Conservation (phyloP, 257 asterid genomes). For the Plantago ovata region DNA sequence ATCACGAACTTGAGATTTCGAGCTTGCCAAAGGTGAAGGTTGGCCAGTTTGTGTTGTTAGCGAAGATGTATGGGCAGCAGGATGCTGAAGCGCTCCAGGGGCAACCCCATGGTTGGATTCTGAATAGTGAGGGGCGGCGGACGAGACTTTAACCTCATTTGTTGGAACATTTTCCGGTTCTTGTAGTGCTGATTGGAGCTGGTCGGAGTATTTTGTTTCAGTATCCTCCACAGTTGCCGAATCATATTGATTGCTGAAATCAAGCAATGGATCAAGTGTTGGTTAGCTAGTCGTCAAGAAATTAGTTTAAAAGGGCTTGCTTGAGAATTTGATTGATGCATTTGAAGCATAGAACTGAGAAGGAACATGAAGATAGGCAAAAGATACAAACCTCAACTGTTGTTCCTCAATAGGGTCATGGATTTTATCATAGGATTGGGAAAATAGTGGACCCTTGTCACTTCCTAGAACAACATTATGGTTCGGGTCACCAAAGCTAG, state of each 20-base stretch:
- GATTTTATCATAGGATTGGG: slow-evolving; percentile 38
- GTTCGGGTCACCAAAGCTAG: slow-evolving; percentile 35
- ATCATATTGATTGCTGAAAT: slow-evolving; percentile 40
- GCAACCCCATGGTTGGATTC: slow-evolving; percentile 37
- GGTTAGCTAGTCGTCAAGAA: background rate
- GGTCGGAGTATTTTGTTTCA: slow-evolving; percentile 32
- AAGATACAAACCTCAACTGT: slow-evolving; percentile 37
- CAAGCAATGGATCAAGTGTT: background rate
- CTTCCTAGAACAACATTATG: slow-evolving; percentile 21
- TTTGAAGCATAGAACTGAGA: slow-evolving; percentile 1
- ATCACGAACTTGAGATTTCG: slow-evolving; percentile 46
- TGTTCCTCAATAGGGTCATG: slow-evolving; percentile 38
- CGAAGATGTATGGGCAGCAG: slow-evolving; percentile 36
- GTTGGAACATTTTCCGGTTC: slow-evolving; percentile 29
- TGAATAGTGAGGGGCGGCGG: slow-evolving; percentile 31
- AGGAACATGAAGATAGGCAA: slow-evolving; percentile 4
- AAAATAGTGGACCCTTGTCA: slow-evolving; percentile 28
- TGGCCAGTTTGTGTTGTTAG: slow-evolving; percentile 40
- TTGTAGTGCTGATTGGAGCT: slow-evolving; percentile 27
- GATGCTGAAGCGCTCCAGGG: slow-evolving; percentile 33
- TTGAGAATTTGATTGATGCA: background rate
- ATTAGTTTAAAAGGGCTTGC: background rate
- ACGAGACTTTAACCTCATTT: slow-evolving; percentile 33
- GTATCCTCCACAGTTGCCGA: slow-evolving; percentile 26
- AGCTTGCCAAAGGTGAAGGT: slow-evolving; percentile 39